These are phyloP conservation scores for Nothophaeocryptopus gaeumannii DNA, from an alignment of 2,329 filamentous ascomycete species.

Conservation along the genomic window DNA sequence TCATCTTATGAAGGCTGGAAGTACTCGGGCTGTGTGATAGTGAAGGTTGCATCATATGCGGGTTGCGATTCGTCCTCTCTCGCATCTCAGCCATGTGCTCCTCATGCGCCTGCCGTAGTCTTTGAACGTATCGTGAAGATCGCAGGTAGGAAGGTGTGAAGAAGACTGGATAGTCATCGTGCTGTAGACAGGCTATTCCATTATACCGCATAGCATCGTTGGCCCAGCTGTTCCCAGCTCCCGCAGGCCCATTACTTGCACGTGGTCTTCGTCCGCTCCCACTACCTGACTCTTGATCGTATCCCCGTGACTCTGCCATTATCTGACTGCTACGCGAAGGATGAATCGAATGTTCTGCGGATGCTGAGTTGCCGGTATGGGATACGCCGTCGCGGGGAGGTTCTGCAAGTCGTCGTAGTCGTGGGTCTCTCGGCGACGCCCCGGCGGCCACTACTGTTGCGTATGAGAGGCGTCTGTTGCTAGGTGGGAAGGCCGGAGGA, in stretches of 20 bases:
- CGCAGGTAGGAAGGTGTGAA: conserved; percentile 82
- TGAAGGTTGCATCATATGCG: conserved; percentile 29
- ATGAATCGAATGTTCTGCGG: background rate
- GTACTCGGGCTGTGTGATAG: conserved; percentile 58
- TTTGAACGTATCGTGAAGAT: conserved; percentile 73
- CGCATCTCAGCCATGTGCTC: conserved; percentile 47
- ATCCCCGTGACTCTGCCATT: conserved; percentile 5
- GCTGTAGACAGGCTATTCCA: conserved; percentile 17
- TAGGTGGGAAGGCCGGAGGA: too few species aligned
- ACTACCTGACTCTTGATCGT: conserved; percentile 9
- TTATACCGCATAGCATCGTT: conserved; percentile 22
- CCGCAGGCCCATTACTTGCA: conserved; percentile 12
- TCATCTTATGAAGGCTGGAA: conserved; percentile 59
- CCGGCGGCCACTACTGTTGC: too few species aligned
- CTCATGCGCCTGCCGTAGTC: conserved; percentile 58
- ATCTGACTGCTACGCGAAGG: background rate
- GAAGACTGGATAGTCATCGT: conserved; percentile 48
- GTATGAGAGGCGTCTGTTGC: too few species aligned
- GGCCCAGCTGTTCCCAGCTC: conserved; percentile 8
- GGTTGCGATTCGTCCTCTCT: conserved; percentile 21
- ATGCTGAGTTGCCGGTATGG: too few species aligned
- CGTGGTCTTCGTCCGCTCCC: conserved; percentile 13
- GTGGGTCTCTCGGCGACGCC: too few species aligned
- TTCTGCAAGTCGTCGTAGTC: too few species aligned
- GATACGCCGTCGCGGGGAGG: too few species aligned